Base-by-base conservation (phyloP, 331 rosid genomes). In the Malus hybrid region DNA sequence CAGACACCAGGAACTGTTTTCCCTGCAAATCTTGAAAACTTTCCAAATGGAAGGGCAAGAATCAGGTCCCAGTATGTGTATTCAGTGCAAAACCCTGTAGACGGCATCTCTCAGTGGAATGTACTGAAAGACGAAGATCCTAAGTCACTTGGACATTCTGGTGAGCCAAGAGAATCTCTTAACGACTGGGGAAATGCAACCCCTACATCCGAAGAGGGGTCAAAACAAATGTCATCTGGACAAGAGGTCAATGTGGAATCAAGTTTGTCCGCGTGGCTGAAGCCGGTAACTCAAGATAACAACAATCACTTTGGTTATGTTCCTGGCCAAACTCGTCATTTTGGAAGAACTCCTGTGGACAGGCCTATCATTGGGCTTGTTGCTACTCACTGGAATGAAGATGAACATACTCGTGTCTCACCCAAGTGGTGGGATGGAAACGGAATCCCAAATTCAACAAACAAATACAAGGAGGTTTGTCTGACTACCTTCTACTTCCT, bases 1-100 rank as follows among this genome's bases (percentile, higher is more conserved):
- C 97, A 92, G 86, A 95, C 97, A 33, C 97, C 99, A 28, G 99
- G 99, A 82, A 95, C 99, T 16, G 90, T 84, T 74, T 92, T 83
- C 61, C 97, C 97, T 16, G 76, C 90, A 75, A 79, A 90, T 78
- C 31, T 80, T 42, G 89, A 87, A 76, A 73, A 78, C 56, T 76
- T 79, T 76, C 85, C 83, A 44, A 78, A 76, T 80, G 87, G 85
- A n/a, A 92, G 74, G 79, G 69, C 71, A 80, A 76, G 83, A 65
- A 88, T 92, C 75, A 86, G 97, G 81, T 86, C 92, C 33, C 93
- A 92, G 70, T 92, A 79, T 63, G 92, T 90, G 65, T 86, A 85
- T 82, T 79, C 92, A 44, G 81, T 71, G 82, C 28, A 27, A 72
- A 84, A 87, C 70, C 77, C 85, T 15, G 83, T 80, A 24, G 88